These are phyloP conservation scores for Debaryomyces tyrocola DNA, from an alignment of 805 yeast species.

Conservation along the genomic window DNA sequence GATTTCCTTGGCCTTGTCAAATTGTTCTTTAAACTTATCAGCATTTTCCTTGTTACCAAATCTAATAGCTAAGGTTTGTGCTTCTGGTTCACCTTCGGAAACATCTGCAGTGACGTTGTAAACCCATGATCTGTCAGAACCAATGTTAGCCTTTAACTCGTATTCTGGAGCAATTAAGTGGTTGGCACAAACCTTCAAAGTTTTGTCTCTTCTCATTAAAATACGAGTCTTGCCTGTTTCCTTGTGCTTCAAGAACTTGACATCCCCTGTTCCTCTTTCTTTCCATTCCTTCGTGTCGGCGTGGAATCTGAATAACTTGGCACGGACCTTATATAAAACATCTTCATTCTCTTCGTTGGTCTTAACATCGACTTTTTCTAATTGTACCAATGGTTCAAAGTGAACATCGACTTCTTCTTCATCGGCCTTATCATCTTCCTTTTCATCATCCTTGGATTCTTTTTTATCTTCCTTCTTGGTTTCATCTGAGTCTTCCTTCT, in stretches of 20 bases:
- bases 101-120: slow-evolving; percentile 82
- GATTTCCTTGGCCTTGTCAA: slow-evolving; percentile 76
- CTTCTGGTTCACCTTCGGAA: slow-evolving; percentile 94
- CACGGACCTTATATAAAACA: slow-evolving; percentile 68
- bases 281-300: slow-evolving; percentile 92
- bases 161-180: slow-evolving; percentile 84
- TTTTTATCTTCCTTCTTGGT: slow-evolving; percentile 28
- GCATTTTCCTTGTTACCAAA: slow-evolving; percentile 92
- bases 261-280: slow-evolving; percentile 99
- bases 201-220: slow-evolving; percentile 98
- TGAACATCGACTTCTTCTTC: slow-evolving; percentile 81
- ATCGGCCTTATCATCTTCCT: slow-evolving; percentile 52
- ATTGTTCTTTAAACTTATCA: slow-evolving; percentile 89
- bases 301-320: slow-evolving; percentile 90
- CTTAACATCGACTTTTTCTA: slow-evolving; percentile 94
- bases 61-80: slow-evolving; percentile 94
- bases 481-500: slow-evolving; percentile 34
- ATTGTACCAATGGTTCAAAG: slow-evolving; percentile 93
- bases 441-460: slow-evolving; percentile 30
- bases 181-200: slow-evolving; percentile 96
- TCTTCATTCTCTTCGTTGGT: slow-evolving; percentile 52
- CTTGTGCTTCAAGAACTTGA: slow-evolving; percentile 90
- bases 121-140: slow-evolving; percentile 98
- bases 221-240: slow-evolving; percentile 78
- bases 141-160: slow-evolving; percentile 86